Conservation (phyloP, 495 filamentous ascomycete species). For the Penicillium ochrochloron region DNA sequence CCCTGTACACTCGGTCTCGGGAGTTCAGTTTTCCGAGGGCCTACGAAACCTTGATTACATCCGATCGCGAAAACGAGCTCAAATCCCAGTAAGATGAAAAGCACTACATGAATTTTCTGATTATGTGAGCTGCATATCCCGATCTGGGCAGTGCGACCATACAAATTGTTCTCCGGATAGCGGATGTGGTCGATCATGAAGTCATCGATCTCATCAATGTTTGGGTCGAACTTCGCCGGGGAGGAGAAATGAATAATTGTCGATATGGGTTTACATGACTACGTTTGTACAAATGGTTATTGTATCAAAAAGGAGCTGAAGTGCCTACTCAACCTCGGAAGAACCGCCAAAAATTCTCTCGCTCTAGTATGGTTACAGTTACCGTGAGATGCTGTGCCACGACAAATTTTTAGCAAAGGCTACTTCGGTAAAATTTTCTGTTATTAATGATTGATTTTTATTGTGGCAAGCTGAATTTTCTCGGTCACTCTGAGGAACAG, state of each 20-base stretch:
- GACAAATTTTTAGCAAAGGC: not conserved
- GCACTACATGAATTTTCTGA: not conserved
- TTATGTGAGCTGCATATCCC: conserved; percentile 25
- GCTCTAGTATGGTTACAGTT: not conserved
- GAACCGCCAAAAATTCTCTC: not conserved
- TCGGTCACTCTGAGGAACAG: not conserved
- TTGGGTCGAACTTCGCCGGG: not conserved
- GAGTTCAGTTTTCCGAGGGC: conserved; percentile 12
- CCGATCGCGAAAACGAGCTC: conserved; percentile 1
- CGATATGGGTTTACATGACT: not conserved
- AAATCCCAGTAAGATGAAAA: conserved; percentile 2
- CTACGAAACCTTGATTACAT: not conserved
- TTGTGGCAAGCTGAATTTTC: not conserved
- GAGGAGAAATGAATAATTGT: not conserved
- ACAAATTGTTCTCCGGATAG: conserved; percentile 5
- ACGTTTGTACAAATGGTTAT: not conserved
- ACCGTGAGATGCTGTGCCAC: not conserved
- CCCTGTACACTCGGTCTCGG: conserved; percentile 16
- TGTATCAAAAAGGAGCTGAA: too few species aligned
- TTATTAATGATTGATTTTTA: not conserved
- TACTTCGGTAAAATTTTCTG: not conserved
- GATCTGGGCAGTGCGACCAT: conserved; percentile 16
- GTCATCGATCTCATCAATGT: conserved; percentile 24
- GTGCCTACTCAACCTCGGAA: too few species aligned
- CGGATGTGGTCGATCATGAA: conserved; percentile 26